These are phyloP conservation scores for Yamadazyma membranifaciens DNA, from an alignment of 1,139 yeast genomes.

Conservation along the genomic window DNA sequence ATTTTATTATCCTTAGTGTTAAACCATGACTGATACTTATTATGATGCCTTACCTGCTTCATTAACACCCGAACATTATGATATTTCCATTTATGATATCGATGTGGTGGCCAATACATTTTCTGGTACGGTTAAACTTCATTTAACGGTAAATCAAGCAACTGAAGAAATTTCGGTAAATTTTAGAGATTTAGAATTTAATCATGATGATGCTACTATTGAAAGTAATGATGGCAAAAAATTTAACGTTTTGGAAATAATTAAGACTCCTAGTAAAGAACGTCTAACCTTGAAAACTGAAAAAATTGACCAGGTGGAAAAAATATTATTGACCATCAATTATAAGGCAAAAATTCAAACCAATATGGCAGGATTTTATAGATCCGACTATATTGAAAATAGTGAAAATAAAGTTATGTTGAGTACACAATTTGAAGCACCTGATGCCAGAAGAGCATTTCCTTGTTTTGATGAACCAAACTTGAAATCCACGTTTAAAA, in stretches of 20 bases:
- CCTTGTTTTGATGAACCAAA: conserved; percentile 84
- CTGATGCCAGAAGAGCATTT: conserved; percentile 82
- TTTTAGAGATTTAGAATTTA: conserved; percentile 33
- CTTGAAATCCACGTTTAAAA: conserved; percentile 68
- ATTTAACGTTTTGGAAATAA: conserved; percentile 18
- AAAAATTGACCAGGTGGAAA: conserved; percentile 9
- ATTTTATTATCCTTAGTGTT: not conserved
- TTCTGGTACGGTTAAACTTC: conserved; percentile 40
- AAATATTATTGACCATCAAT: conserved; percentile 29
- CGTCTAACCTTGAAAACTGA: conserved; percentile 22
- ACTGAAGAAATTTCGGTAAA: conserved; percentile 44
- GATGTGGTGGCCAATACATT: conserved; percentile 34
- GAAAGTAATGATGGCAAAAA: conserved; percentile 6
- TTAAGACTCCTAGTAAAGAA: conserved; percentile 25
- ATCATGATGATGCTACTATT: conserved; percentile 16
- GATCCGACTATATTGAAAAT: conserved; percentile 65
- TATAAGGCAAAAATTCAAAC: conserved; percentile 52
- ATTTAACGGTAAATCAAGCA: conserved; percentile 28
- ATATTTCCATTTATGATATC: conserved; percentile 35
- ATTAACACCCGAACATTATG: conserved; percentile 45
- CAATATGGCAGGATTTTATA: conserved; percentile 75
- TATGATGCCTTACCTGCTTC: conserved; percentile 46
- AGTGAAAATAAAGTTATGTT: conserved; percentile 66
- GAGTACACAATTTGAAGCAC: conserved; percentile 84
- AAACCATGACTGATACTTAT: conserved; percentile 11